A percentile compares a stretch with the other conserved stretches of the same genome.
These are phyloP conservation scores for Rhizopus stolonifer DNA, from an alignment of 371 early-diverging fungal genomes.

Conservation along the genomic window DNA sequence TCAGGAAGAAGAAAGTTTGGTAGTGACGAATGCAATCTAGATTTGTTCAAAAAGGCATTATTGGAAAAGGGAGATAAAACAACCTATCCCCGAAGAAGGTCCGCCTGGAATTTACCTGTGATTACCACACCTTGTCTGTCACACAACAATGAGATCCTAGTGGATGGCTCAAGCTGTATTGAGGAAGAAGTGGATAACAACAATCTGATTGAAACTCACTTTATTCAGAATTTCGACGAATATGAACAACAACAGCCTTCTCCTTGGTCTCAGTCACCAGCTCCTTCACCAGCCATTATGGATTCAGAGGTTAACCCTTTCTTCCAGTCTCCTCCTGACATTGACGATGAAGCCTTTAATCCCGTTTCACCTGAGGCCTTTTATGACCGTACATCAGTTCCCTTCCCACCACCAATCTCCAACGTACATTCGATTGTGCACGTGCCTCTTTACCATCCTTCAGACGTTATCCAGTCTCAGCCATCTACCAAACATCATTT, in stretches of 20 bases:
- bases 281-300: conserved; percentile 61
- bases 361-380: conserved; percentile 47
- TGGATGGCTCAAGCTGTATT: conserved; percentile 29
- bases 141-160: conserved; percentile 34
- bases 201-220: conserved; percentile 18
- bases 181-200: conserved; percentile 22
- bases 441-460: conserved; percentile 53
- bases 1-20: conserved; percentile 12
- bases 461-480: conserved; percentile 12
- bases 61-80: conserved; percentile 34
- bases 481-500: neutral
- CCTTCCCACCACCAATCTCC: conserved; percentile 42
- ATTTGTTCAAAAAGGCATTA: conserved; percentile 41
- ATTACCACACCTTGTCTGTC: conserved; percentile 39
- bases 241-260: conserved; percentile 53
- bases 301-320: conserved; percentile 63
- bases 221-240: conserved; percentile 41
- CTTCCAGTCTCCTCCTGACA: conserved; percentile 55
- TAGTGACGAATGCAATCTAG: conserved; percentile 21
- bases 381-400: conserved; percentile 31
- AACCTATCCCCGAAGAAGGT: conserved; percentile 8
- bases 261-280: conserved; percentile 68
- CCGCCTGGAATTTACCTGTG: conserved; percentile 26
- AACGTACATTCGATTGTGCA: conserved; percentile 62
- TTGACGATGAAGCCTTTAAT: conserved; percentile 65